phyloP scores from a whole-genome alignment of 2,329 filamentous ascomycete genomes.

The Lachnellula hyalina region DNA sequence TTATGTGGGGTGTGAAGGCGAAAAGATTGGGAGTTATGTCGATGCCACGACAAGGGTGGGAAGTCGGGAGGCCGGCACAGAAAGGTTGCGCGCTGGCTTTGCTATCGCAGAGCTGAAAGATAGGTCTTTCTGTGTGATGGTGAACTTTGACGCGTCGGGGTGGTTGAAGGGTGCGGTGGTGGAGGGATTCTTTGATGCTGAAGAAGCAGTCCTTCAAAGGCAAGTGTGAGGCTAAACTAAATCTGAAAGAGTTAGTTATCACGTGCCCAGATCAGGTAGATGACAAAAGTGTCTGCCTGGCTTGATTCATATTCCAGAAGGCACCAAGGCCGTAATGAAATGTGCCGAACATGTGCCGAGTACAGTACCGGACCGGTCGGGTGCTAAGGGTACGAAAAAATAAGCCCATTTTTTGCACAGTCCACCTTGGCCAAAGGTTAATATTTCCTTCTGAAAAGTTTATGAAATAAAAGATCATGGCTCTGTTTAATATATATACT shows the following conservation, averaged over 20 bases:
- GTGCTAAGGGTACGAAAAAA: no score
- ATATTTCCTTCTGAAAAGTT: no score
- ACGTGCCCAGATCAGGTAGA: neutral
- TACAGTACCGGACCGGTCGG: no score
- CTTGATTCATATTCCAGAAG: neutral
- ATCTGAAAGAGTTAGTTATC: neutral
- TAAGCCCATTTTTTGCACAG: no score
- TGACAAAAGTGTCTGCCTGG: neutral
- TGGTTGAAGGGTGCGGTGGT: neutral
- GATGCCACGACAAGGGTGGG: slow-evolving; percentile 1
- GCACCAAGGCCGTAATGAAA: neutral
- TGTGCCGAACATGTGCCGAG: neutral
- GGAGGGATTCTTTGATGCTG: neutral
- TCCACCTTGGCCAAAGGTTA: no score
- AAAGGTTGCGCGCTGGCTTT: neutral
- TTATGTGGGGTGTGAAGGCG: slow-evolving; percentile 9
- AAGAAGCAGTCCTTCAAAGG: neutral
- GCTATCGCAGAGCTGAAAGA: neutral
- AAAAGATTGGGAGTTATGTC: slow-evolving; percentile 5
- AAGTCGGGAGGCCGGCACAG: neutral
- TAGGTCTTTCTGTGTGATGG: neutral
- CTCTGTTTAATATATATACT: no score
- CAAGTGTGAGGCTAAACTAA: neutral
- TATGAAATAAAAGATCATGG: no score
- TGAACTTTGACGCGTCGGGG: slow-evolving; percentile 2